Evolutionary conservation across 495 filamentous ascomycete species (phyloP).

Genomic region (Immersiella caudata): DNA sequence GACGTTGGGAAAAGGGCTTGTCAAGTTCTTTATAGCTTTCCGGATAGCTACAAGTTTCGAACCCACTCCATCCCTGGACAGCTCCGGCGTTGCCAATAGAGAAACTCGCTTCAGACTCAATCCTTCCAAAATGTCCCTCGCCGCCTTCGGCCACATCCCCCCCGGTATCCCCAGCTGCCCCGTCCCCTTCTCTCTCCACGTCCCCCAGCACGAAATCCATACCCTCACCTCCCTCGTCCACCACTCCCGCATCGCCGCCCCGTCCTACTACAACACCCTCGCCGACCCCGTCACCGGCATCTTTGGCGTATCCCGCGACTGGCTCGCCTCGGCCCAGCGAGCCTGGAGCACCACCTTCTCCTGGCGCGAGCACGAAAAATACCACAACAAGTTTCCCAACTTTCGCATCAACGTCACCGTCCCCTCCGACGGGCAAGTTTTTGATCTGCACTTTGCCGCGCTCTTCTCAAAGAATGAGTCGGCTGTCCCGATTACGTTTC

Average conservation of each 20-base stretch:
- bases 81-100: too few relatives aligned
- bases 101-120: too few relatives aligned
- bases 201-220: constrained; percentile 18
- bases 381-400: constrained; percentile 67
- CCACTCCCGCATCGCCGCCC: constrained; percentile 16
- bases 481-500: constrained; percentile 62
- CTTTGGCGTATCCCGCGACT: constrained; percentile 61
- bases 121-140: not conserved
- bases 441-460: constrained; percentile 63
- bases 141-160: constrained; percentile 15
- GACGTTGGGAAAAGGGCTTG: too few relatives aligned
- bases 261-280: constrained; percentile 28
- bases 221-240: constrained; percentile 20
- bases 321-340: constrained; percentile 57
- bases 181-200: constrained; percentile 20
- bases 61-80: too few relatives aligned
- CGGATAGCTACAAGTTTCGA: too few relatives aligned
- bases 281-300: constrained; percentile 26
- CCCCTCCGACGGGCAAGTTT: constrained; percentile 35
- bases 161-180: constrained; percentile 15
- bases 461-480: constrained; percentile 61
- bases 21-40: too few relatives aligned
- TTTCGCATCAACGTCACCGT: constrained; percentile 56
- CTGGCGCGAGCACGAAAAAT: constrained; percentile 55
- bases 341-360: constrained; percentile 53